Conservation (phyloP, 495 filamentous ascomycete species). For the Talaromyces stipitatus region DNA sequence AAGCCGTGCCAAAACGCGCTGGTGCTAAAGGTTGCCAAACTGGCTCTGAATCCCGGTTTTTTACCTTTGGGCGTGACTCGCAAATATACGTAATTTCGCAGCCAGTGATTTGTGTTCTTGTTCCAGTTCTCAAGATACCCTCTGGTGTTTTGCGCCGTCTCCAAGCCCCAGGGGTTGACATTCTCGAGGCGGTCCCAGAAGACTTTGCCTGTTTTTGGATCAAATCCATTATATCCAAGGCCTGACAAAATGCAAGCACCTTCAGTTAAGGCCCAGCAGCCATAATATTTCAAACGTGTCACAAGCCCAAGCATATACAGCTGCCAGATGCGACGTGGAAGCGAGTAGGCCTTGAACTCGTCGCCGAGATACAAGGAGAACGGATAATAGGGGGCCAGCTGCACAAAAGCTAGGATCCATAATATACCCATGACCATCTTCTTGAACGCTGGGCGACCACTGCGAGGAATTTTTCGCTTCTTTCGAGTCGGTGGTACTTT, state of each 20-base stretch:
- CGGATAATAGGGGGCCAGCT: slow-evolving; percentile 62
- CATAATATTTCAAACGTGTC: slow-evolving; percentile 86
- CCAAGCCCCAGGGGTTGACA: slow-evolving; percentile 72
- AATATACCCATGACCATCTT: slow-evolving; percentile 63
- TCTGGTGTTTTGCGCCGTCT: slow-evolving; percentile 83
- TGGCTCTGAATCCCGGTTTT: slow-evolving; percentile 94
- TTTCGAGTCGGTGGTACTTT: slow-evolving; percentile 79
- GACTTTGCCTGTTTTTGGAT: slow-evolving; percentile 70
- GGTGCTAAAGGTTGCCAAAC: slow-evolving; percentile 86
- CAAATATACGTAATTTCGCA: slow-evolving; percentile 92
- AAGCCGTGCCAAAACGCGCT: slow-evolving; percentile 98
- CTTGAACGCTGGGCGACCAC: slow-evolving; percentile 72
- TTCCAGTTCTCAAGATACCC: slow-evolving; percentile 91
- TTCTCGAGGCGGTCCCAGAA: slow-evolving; percentile 88
- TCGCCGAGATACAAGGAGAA: slow-evolving; percentile 51
- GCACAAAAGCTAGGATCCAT: slow-evolving; percentile 76
- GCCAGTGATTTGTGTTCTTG: slow-evolving; percentile 96
- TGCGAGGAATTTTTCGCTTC: slow-evolving; percentile 91
- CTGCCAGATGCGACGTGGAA: slow-evolving; percentile 64
- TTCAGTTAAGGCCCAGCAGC: slow-evolving; percentile 88
- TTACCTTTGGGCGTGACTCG: slow-evolving; percentile 91
- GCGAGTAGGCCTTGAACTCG: slow-evolving; percentile 54
- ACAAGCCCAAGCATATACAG: slow-evolving; percentile 78
- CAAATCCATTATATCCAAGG: slow-evolving; percentile 89
- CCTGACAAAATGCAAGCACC: slow-evolving; percentile 92